phyloP scores from a whole-genome alignment of 2,329 filamentous ascomycete genomes.

The Penicillium sp. region DNA sequence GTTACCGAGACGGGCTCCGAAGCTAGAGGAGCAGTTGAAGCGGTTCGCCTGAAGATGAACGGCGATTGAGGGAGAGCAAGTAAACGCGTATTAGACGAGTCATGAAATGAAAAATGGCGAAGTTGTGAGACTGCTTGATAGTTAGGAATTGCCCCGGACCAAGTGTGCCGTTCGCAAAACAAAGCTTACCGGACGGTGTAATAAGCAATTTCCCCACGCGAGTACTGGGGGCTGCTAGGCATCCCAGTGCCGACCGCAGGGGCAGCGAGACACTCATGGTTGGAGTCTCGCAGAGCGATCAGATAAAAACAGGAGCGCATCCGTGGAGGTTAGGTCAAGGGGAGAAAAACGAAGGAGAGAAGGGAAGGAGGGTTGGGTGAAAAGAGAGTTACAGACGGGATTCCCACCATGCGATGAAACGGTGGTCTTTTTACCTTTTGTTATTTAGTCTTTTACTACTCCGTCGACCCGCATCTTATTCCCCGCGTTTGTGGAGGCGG shows the following conservation, averaged over 20 bases:
- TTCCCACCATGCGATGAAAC: conserved; percentile 5
- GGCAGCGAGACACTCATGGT: conserved; percentile 26
- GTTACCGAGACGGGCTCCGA: conserved; percentile 25
- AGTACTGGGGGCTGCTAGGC: conserved; percentile 19
- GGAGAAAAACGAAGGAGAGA: neutral
- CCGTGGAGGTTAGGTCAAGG: neutral
- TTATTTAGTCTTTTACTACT: neutral
- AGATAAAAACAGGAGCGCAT: conserved; percentile 5
- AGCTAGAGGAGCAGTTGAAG: conserved; percentile 19
- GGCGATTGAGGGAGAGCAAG: conserved; percentile 12
- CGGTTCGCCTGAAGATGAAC: conserved; percentile 17
- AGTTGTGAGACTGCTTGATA: conserved; percentile 15
- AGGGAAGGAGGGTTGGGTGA: neutral
- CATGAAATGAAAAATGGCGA: conserved; percentile 10
- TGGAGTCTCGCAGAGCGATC: conserved; percentile 2
- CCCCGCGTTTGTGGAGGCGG: conserved; percentile 2
- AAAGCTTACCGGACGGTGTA: conserved; percentile 20
- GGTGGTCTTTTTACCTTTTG: neutral
- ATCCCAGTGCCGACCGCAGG: conserved; percentile 27
- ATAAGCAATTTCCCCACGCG: conserved; percentile 22
- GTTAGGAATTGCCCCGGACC: neutral
- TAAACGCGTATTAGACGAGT: conserved; percentile 6
- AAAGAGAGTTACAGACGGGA: conserved; percentile 1
- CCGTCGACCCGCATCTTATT: conserved; percentile 1
- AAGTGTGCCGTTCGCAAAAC: neutral